A percentile compares a stretch with the other conserved stretches of the same genome.
Conservation (phyloP, 495 filamentous ascomycete genomes). For the Xylaria cubensis region DNA sequence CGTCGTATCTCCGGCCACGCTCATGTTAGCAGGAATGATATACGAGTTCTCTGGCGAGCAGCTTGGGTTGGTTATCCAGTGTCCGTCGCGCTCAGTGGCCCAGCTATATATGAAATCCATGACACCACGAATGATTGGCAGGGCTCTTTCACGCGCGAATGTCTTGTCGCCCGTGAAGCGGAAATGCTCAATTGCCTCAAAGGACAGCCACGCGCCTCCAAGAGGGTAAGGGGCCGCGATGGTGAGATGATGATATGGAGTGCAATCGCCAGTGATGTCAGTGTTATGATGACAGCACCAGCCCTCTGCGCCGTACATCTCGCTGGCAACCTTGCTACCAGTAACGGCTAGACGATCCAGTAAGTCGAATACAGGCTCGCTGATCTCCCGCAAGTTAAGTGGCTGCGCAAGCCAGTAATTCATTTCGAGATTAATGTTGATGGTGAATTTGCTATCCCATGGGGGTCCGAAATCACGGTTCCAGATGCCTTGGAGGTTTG, state of each 20-base stretch:
- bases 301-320: slow-evolving; percentile 60
- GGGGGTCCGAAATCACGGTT: slow-evolving; percentile 56
- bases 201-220: slow-evolving; percentile 56
- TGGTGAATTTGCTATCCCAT: slow-evolving; percentile 64
- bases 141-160: slow-evolving; percentile 45
- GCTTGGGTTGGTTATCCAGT: background rate
- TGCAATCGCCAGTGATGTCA: slow-evolving; percentile 58
- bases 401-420: slow-evolving; percentile 63
- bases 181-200: slow-evolving; percentile 56
- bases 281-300: slow-evolving; percentile 57
- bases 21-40: background rate
- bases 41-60: slow-evolving; percentile 18
- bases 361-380: slow-evolving; percentile 13
- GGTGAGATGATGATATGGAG: slow-evolving; percentile 53
- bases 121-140: slow-evolving; percentile 20
- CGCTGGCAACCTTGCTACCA: slow-evolving; percentile 49
- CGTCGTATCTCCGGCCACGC: background rate
- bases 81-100: background rate
- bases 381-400: slow-evolving; percentile 50
- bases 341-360: slow-evolving; percentile 15
- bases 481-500: slow-evolving; percentile 66
- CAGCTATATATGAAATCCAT: slow-evolving; percentile 6
- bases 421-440: slow-evolving; percentile 67
- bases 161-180: slow-evolving; percentile 46
- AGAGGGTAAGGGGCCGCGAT: slow-evolving; percentile 56